Base-by-base conservation (phyloP, 331 rosid genomes). In the Erythrophleum ivorense region DNA sequence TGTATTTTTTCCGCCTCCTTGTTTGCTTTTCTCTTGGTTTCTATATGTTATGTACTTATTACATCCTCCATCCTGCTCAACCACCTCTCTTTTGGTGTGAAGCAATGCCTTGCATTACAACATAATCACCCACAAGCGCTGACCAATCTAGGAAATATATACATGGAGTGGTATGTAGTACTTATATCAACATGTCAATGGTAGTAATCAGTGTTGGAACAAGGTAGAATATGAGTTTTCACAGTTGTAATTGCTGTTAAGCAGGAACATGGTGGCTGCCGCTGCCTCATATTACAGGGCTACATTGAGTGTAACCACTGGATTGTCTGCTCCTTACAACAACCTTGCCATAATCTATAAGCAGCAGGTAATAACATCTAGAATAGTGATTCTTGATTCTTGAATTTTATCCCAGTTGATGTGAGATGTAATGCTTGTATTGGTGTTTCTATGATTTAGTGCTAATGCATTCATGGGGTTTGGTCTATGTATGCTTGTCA, bases 81-180 rank as follows among this genome's bases (percentile, higher is more conserved):
- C 19, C 53, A 24, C 29, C 29, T 46, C 7, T 41, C 59, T 55
- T 78, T 43, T 83, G 77, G 52, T 50, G 33, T 90, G 86, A 84
- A 96, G 99, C 98, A 96, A 92, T 96, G 99, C 88, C 98, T 96
- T 80, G 59, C 90, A 40, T 76, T 96, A 68, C 98, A 96, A 84
- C 94, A 97, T n/a, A 96, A 88, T 87, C 99, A 96, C 59, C 98
- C 99, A 24, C 99, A 96, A 82, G 99, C 99, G 14, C 91, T 96
- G 84, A 96, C 99, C 82, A 96, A 96, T 84, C 98, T 96, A 73
- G 99, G 99, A 79, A 96, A 96, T 80, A 94, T 94, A 85, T 96
- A 96, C 82, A 96, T 96, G 99, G 99, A 96, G 75, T 96, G 99
- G 99, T 94, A 91, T 69, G 86, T 34, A 55, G 40, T 70, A 66